Evolutionary conservation across 1,139 yeast genomes (phyloP).

Genomic region (Saccharomyces hybrid): DNA sequence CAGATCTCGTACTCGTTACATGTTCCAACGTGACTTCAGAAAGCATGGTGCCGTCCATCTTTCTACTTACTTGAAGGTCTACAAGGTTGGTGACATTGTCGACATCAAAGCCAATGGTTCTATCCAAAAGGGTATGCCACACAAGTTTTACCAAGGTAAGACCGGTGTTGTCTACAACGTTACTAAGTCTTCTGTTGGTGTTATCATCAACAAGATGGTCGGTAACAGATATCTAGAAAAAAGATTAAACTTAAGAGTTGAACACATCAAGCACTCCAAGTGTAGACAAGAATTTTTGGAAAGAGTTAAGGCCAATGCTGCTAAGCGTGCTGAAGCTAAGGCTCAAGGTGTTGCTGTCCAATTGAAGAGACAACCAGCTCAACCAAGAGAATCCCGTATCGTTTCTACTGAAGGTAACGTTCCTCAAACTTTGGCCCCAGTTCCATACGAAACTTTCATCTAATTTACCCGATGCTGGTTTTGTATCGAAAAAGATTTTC

Average conservation of each 20-base stretch:
- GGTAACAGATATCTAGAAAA: slow-evolving; percentile 98
- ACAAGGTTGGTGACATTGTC: slow-evolving; percentile 98
- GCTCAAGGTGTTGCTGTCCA: slow-evolving; percentile 83
- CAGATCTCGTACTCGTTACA: slow-evolving; percentile 99
- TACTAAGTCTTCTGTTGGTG: slow-evolving; percentile 97
- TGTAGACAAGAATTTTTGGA: slow-evolving; percentile 98
- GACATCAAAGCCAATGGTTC: slow-evolving; percentile 99
- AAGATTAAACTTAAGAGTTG: slow-evolving; percentile 97
- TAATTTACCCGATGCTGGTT: slow-evolving; percentile 36
- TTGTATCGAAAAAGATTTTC: neutral
- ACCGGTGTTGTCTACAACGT: slow-evolving; percentile 98
- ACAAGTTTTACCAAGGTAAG: slow-evolving; percentile 99
- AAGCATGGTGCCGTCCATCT: slow-evolving; percentile 92
- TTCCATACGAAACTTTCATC: slow-evolving; percentile 98
- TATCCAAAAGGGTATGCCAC: slow-evolving; percentile 99
- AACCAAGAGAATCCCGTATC: slow-evolving; percentile 89
- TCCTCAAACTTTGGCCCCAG: slow-evolving; percentile 98
- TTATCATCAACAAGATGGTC: slow-evolving; percentile 94
- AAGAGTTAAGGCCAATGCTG: slow-evolving; percentile 97
- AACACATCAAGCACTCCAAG: slow-evolving; percentile 98
- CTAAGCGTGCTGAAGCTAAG: slow-evolving; percentile 89
- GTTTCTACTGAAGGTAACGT: slow-evolving; percentile 70
- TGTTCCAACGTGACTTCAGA: slow-evolving; percentile 99
- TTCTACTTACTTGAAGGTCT: slow-evolving; percentile 94
- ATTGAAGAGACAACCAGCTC: slow-evolving; percentile 97